Evolutionary conservation across 2,329 filamentous ascomycete genomes (phyloP).

Genomic region (Microsporum audouinii): DNA sequence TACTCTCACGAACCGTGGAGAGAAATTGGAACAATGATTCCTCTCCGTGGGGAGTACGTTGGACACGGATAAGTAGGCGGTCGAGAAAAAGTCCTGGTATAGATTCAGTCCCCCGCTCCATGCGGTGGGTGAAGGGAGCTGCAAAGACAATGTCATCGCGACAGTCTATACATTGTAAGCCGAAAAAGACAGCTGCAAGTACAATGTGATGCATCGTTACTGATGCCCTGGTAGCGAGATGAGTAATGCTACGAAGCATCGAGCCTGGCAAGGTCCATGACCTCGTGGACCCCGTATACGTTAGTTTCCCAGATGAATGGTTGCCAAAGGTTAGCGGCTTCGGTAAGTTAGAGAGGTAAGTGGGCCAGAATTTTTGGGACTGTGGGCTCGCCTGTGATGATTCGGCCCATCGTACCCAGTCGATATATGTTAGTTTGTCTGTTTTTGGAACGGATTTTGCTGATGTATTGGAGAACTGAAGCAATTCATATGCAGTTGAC

Average conservation of each 20-base stretch:
- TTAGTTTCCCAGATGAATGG: neutral
- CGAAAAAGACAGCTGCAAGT: neutral
- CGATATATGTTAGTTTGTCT: neutral
- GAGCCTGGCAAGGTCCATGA: neutral
- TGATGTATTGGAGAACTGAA: neutral
- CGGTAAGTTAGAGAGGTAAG: neutral
- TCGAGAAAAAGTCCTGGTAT: slow-evolving; percentile 1
- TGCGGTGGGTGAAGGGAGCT: slow-evolving; percentile 1
- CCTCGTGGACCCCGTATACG: neutral
- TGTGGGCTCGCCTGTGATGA: neutral
- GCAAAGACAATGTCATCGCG: slow-evolving; percentile 1
- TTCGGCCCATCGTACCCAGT: neutral
- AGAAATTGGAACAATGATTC: neutral
- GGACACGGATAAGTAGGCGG: slow-evolving; percentile 9
- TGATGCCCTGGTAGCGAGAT: neutral
- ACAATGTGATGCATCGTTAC: slow-evolving; percentile 1
- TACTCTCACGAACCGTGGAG: neutral
- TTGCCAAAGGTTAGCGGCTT: neutral
- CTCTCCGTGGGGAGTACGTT: neutral
- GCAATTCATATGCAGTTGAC: neutral
- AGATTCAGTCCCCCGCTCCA: neutral
- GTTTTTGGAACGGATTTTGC: neutral
- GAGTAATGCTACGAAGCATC: neutral
- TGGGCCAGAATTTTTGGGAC: neutral
- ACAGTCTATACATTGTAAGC: neutral